Evolutionary conservation across 371 early-diverging fungal genomes (phyloP), one percentile per base, ranked within the genome.

Genomic region (Rhizomucor miehei): DNA sequence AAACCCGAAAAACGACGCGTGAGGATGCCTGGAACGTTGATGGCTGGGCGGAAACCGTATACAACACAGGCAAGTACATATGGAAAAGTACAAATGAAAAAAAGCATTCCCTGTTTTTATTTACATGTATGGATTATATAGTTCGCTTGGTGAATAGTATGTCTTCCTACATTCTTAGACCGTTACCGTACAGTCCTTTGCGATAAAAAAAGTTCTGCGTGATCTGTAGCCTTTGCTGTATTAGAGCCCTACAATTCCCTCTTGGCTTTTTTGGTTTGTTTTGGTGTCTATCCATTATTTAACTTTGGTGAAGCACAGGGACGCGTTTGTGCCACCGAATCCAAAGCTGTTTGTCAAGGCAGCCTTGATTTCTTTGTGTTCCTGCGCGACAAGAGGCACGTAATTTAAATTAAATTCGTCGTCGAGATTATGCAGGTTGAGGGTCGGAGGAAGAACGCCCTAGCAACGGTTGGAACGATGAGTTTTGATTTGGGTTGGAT

Each of bases 281-380:
- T 29, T 29, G 5, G 29, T 36, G 37, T 38, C 41, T 41, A 11
- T 41, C 3, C 5, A 53, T 51, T 53, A 41, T 52, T 69, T 52
- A 45, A 75, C 63, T 54, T 81, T 85, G n/a, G 77, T 50, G 66
- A 91, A 91, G 55, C 88, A 80, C 16, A 96, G 72, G 0, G 89
- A 84, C 0, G 93, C 92, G 68, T 97, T 97, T 1, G 95, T 95
- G 38, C 97, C 98, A 48, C 98, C 98, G 82, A 97, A 97, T 6
- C 98, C 98, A 80, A 97, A 97, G 37, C 92, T 92, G 68, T 97
- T 97, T 25, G 91, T 89, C 37, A 97, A 58, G 0, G 89, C 94
- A 1, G 84, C 88, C 24, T 71, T 61, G n/a, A 95, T 62, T 29
- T 65, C 54, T 52, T 63, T 68, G 24, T 40, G 54, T 49, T 84